These are phyloP conservation scores for Ceratocystis diversiconidia DNA, from an alignment of 2,329 filamentous ascomycete genomes.

Conservation along the genomic window DNA sequence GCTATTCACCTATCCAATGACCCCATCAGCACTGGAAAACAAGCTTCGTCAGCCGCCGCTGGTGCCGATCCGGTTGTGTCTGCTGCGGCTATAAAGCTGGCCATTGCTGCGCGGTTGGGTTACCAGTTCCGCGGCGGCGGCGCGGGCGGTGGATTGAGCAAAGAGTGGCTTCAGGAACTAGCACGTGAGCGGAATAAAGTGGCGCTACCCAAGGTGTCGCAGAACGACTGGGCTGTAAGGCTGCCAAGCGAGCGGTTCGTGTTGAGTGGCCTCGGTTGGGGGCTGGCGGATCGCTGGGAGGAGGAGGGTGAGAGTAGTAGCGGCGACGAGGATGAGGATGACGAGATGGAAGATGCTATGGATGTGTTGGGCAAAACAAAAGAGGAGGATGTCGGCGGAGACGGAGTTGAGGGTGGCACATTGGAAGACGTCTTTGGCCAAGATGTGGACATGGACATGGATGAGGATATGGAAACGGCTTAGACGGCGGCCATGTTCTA, in stretches of 20 bases:
- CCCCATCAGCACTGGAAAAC: constrained; percentile 44
- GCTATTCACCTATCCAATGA: constrained; percentile 54
- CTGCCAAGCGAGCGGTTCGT: constrained; percentile 56
- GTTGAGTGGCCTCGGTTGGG: constrained; percentile 51
- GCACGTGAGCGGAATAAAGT: constrained; percentile 56
- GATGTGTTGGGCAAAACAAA: constrained; percentile 32
- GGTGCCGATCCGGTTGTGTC: constrained; percentile 43
- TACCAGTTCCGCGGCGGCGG: constrained; percentile 52
- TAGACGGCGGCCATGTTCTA: neutral
- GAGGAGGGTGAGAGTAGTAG: constrained; percentile 30
- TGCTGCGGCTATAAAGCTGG: constrained; percentile 55
- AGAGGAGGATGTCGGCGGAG: constrained; percentile 31
- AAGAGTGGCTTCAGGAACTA: constrained; percentile 66
- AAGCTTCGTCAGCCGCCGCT: constrained; percentile 35
- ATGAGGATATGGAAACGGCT: constrained; percentile 31
- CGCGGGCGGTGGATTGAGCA: constrained; percentile 42
- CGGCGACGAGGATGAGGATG: constrained; percentile 30
- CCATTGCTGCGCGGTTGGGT: constrained; percentile 52
- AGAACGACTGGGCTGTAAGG: constrained; percentile 53
- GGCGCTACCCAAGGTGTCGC: constrained; percentile 46
- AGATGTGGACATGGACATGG: constrained; percentile 41
- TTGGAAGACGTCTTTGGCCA: constrained; percentile 42
- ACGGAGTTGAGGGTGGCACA: constrained; percentile 36
- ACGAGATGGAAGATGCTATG: constrained; percentile 33
- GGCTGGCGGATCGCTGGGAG: constrained; percentile 45